Conservation (phyloP, 768 basidiomycete genomes). For the Artomyces pyxidatus region DNA sequence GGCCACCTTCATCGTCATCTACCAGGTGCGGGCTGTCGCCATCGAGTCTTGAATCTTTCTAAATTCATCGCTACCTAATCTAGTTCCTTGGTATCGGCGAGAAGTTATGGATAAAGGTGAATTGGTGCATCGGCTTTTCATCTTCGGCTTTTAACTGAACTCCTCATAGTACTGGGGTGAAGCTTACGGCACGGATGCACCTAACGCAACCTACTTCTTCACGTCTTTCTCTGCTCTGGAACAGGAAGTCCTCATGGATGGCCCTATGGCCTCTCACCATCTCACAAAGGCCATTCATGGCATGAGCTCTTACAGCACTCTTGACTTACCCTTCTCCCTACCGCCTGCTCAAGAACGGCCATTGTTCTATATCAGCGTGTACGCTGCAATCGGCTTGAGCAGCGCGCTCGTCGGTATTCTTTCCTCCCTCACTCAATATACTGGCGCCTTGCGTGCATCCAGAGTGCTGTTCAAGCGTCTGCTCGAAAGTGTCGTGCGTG, state of each 20-base stretch:
- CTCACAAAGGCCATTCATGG: conserved; percentile 12
- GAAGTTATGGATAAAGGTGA: conserved; percentile 71
- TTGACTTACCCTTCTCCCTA: conserved; percentile 9
- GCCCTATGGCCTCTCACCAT: conserved; percentile 19
- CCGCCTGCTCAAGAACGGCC: conserved; percentile 54
- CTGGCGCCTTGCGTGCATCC: conserved; percentile 40
- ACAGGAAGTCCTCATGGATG: conserved; percentile 19
- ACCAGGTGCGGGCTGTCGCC: conserved; percentile 18
- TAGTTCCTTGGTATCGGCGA: conserved; percentile 49
- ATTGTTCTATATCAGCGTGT: conserved; percentile 63
- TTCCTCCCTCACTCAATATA: conserved; percentile 47
- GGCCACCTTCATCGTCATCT: conserved; percentile 36
- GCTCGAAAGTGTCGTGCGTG: conserved; percentile 61
- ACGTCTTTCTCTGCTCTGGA: conserved; percentile 18
- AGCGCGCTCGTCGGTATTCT: conserved; percentile 39
- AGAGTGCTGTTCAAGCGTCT: conserved; percentile 38
- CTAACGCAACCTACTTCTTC: conserved; percentile 13
- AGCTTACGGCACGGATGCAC: conserved; percentile 34
- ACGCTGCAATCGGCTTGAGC: conserved; percentile 49
- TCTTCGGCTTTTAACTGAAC: not conserved
- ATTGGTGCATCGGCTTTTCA: not conserved
- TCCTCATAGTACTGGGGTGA: conserved; percentile 46
- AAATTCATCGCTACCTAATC: not conserved
- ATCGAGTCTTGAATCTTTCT: not conserved
- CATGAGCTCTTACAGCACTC: conserved; percentile 1